Evolutionary conservation across 169 alveolate genomes (phyloP).

Genomic region (Plasmodium relictum): DNA sequence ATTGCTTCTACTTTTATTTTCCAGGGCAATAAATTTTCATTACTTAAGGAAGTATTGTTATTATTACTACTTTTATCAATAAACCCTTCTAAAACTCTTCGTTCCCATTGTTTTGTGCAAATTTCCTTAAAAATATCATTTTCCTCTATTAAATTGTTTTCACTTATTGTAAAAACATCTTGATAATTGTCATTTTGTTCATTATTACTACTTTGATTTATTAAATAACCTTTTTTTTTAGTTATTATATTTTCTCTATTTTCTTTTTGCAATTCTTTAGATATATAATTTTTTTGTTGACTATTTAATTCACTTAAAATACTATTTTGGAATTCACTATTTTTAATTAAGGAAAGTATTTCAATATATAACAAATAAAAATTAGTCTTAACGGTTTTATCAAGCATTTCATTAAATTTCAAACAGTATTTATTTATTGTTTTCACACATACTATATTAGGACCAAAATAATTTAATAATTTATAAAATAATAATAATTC

Average conservation of each 20-base stretch:
- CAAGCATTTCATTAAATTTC: conserved; percentile 68
- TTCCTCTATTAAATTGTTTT: conserved; percentile 36
- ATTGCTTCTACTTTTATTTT: conserved; percentile 77
- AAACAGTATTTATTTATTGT: conserved; percentile 64
- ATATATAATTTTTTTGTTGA: conserved; percentile 68
- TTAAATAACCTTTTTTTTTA: not conserved
- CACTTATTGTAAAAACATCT: not conserved
- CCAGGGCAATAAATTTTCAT: conserved; percentile 77
- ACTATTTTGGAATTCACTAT: conserved; percentile 47
- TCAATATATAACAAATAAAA: conserved; percentile 66
- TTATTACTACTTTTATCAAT: conserved; percentile 22
- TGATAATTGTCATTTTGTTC: not conserved
- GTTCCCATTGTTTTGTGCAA: conserved; percentile 77
- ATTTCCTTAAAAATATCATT: conserved; percentile 52
- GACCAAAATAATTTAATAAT: conserved; percentile 30
- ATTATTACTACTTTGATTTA: not conserved
- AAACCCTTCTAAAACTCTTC: conserved; percentile 70
- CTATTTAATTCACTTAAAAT: conserved; percentile 41
- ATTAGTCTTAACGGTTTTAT: conserved; percentile 58
- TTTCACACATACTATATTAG: conserved; percentile 55
- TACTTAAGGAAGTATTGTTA: conserved; percentile 22
- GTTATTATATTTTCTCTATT: not conserved
- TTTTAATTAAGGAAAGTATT: conserved; percentile 27
- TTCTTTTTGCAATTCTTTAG: conserved; percentile 70
- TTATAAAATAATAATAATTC: conserved; percentile 22